Evolutionary conservation across 176 grass and related monocot genomes (phyloP).

Genomic region (Cenchrus americanus): DNA sequence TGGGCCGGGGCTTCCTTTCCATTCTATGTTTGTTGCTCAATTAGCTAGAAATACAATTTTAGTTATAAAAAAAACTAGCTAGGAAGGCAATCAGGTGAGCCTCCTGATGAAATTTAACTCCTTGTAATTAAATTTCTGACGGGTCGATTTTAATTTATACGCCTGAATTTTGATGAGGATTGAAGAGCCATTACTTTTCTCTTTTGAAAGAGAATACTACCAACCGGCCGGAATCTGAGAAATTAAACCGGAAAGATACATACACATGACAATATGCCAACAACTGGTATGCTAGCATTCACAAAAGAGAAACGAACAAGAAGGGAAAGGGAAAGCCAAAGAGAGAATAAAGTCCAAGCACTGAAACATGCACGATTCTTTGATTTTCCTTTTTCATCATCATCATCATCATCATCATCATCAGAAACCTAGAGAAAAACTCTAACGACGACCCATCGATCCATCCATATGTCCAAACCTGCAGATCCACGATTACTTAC

Average conservation of each 20-base stretch:
- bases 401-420: conserved; percentile 39
- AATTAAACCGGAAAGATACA: background rate
- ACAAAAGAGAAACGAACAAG: conserved; percentile 1
- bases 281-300: conserved; percentile 23
- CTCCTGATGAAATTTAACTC: background rate
- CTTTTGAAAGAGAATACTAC: conserved; percentile 21
- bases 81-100: no score
- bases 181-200: conserved; percentile 28
- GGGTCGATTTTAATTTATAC: background rate
- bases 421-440: conserved; percentile 16
- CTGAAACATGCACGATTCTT: conserved; percentile 44
- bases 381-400: conserved; percentile 3
- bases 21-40: background rate
- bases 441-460: conserved; percentile 22
- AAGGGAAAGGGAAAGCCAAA: background rate
- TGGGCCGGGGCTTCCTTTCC: background rate
- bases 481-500: conserved; percentile 27
- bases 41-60: background rate
- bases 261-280: conserved; percentile 1
- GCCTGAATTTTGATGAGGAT: background rate
- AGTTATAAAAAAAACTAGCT: background rate
- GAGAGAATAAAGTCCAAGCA: conserved; percentile 32
- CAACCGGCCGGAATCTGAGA: conserved; percentile 29
- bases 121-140: background rate
- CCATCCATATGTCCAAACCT: conserved; percentile 25